Evolutionary conservation across 1,284 basidiomycete genomes (phyloP), one percentile per base, ranked within the genome.

Genomic region (Trichosporon ovoides): DNA sequence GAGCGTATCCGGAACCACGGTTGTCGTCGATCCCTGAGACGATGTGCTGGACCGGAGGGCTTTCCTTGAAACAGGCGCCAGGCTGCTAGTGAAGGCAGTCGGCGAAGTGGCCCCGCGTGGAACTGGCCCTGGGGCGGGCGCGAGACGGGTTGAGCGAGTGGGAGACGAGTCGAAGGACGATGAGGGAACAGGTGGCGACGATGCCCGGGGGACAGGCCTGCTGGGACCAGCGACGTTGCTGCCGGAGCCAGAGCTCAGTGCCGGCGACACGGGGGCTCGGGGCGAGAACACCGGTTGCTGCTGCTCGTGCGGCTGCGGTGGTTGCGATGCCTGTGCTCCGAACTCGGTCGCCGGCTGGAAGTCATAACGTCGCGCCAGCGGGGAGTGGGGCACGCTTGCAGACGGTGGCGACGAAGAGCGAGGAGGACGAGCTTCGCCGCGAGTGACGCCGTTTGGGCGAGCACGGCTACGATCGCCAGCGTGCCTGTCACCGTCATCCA

Each of bases 381-480:
- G 43, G 24, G 43, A 31, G n/a, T 22, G 5, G 43, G 43, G 43
- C 16, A 48, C 14, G 43, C 43, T 48, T 48, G 43, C 43, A 48
- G 43, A 48, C 43, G 43, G 28, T 12, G 28, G 43, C 24, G 43
- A 31, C 43, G 43, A 48, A 48, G 43, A 16, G 24, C 43, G 43
- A 48, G 43, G n/a, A 28, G 43, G 43, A 48, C 43, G 43, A 48
- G 43, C 22, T 48, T 48, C 13, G 22, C 43, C 24, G 43, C 22
- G 24, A 48, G 43, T 22, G 43, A 48, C 14, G n/a, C 43, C 43
- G 43, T 31, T 48, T 28, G 43, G 43, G 43, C 43, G 43, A 48
- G 43, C 43, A 48, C 22, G 22, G 43, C 43, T 48, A 48, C 28
- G 24, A 48, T 48, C 43, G 43, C 28, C 43, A 48, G 19, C 43